These are phyloP conservation scores for Aschersonia sp. DNA, from an alignment of 2,329 filamentous ascomycete genomes.

Conservation along the genomic window DNA sequence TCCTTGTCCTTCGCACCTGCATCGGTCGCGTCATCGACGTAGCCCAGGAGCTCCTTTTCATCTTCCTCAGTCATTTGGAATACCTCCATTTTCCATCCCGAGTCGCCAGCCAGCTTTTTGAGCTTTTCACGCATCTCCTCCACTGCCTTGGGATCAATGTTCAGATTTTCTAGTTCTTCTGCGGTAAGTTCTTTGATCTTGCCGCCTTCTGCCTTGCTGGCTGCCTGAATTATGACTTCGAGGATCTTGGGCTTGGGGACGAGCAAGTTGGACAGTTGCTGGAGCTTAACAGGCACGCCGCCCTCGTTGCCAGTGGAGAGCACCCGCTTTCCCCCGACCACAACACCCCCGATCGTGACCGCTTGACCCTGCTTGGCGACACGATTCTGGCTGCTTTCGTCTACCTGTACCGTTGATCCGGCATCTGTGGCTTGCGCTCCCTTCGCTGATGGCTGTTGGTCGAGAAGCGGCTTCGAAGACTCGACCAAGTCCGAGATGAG, in stretches of 20 bases:
- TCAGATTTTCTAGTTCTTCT: slow-evolving; percentile 53
- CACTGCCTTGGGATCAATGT: slow-evolving; percentile 51
- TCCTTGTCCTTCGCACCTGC: slow-evolving; percentile 15
- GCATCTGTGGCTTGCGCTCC: slow-evolving; percentile 13
- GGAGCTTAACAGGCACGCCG: slow-evolving; percentile 30
- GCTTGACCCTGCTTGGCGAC: background rate
- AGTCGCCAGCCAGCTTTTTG: slow-evolving; percentile 52
- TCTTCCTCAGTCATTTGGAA: slow-evolving; percentile 48
- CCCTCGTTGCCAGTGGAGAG: slow-evolving; percentile 31
- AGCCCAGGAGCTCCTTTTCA: slow-evolving; percentile 50
- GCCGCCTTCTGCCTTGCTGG: slow-evolving; percentile 43
- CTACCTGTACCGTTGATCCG: slow-evolving; percentile 1
- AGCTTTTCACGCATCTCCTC: slow-evolving; percentile 56
- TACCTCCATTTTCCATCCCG: slow-evolving; percentile 69
- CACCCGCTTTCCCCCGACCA: slow-evolving; percentile 35
- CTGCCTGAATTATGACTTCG: slow-evolving; percentile 30
- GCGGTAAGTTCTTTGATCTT: slow-evolving; percentile 44
- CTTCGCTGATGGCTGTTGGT: slow-evolving; percentile 15
- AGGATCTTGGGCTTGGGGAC: slow-evolving; percentile 9
- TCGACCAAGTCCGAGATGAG: slow-evolving; percentile 45
- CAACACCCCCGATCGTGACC: slow-evolving; percentile 36
- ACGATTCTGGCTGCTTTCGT: slow-evolving; percentile 5
- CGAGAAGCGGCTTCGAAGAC: slow-evolving; percentile 23
- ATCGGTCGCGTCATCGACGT: slow-evolving; percentile 37
- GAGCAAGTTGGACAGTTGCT: slow-evolving; percentile 11